A percentile compares a stretch with the other conserved stretches of the same genome.
Conservation (phyloP, 345 rosid genomes). For the Trapa bicornis region DNA sequence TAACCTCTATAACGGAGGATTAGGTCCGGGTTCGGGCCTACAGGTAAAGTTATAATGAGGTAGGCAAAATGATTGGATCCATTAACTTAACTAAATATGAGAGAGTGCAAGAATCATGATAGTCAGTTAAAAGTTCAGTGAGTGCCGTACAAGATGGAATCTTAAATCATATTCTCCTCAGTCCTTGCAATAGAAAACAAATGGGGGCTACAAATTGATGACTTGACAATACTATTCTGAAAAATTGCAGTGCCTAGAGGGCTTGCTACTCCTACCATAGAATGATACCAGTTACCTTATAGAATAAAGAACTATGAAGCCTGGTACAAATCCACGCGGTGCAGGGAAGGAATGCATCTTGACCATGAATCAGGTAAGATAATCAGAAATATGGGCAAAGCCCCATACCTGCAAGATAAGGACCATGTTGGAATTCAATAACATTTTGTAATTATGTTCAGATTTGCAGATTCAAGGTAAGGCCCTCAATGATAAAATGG, state of each 20-base stretch:
- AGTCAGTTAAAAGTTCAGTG: neutral
- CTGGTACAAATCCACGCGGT: neutral
- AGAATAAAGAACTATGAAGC: neutral
- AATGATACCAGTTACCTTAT: neutral
- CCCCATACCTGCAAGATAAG: conserved; percentile 70
- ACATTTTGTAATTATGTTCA: neutral
- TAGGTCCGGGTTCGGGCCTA: no score
- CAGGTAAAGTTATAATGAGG: no score
- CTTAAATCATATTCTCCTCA: neutral
- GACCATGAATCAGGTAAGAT: conserved; percentile 16
- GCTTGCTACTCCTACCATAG: neutral
- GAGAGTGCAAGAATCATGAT: no score
- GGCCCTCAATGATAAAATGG: no score
- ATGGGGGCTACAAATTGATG: neutral
- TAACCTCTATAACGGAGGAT: no score
- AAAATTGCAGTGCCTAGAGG: neutral
- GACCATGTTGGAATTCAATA: no score
- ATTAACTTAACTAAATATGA: no score
- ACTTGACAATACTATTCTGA: neutral
- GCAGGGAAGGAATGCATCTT: neutral
- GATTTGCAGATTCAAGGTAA: neutral
- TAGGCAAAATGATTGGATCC: no score
- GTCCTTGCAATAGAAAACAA: neutral
- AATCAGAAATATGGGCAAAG: conserved; percentile 46
- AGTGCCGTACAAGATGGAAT: neutral